phyloP scores from a whole-genome alignment of 129 eudicot genomes.

The Sambucus nigra region DNA sequence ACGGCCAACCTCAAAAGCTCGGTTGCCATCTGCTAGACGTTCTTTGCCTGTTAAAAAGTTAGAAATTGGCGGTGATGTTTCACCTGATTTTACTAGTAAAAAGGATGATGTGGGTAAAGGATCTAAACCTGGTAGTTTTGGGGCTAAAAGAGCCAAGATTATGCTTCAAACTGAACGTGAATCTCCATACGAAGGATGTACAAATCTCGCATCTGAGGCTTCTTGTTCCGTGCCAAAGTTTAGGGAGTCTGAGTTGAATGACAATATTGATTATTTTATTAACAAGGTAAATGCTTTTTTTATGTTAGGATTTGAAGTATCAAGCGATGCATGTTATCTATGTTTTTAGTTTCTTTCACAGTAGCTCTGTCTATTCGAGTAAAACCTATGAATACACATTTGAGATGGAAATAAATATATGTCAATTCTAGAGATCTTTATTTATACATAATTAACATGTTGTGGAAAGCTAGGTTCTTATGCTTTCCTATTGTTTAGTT shows the following conservation, averaged over 20 bases:
- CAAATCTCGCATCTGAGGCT: constrained; percentile 18
- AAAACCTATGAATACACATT: no score
- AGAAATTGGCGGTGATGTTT: constrained; percentile 17
- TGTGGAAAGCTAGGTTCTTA: not conserved
- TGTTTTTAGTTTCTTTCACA: not conserved
- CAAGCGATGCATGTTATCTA: no score
- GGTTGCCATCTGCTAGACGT: constrained; percentile 47
- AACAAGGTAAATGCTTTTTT: constrained; percentile 43
- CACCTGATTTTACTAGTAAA: constrained; percentile 3
- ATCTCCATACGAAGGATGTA: constrained; percentile 48
- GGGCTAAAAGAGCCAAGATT: constrained; percentile 38
- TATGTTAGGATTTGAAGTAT: not conserved
- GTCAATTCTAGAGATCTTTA: not conserved
- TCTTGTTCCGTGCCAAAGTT: constrained; percentile 3
- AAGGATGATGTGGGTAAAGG: constrained; percentile 2
- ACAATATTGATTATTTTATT: constrained; percentile 51
- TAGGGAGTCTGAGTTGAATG: constrained; percentile 45
- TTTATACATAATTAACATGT: not conserved
- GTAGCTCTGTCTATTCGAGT: not conserved
- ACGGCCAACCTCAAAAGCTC: constrained; percentile 59
- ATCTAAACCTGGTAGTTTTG: constrained; percentile 37
- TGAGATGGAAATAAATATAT: no score
- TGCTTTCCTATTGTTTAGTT: no score
- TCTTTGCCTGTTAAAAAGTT: constrained; percentile 36
- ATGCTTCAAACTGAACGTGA: constrained; percentile 27